Evolutionary conservation across 208 protist genomes (phyloP), one percentile per base, ranked within the genome.

Genomic region (Wallacemonas sp.): DNA sequence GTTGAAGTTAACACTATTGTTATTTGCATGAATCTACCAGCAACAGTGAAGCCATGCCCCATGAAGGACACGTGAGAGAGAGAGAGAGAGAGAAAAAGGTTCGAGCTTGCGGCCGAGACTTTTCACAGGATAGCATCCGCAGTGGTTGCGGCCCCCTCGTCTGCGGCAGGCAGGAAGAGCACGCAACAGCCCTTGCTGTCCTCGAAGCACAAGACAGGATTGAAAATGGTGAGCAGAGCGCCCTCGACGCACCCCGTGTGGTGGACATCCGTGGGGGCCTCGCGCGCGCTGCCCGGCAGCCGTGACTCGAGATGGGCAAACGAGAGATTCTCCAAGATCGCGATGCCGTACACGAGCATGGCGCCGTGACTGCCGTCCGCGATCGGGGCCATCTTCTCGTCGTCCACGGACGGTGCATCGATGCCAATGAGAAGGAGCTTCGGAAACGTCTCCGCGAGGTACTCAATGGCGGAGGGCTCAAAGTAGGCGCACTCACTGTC

Each of bases 271-370:
- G 42, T 20, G 1, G 20, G 41, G 1, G 32, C 42, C 3, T 72
- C 68, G 5, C 8, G 10, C 4, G 10, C 26, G 29, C 52, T 59
- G n/a, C 29, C 52, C 3, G 32, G 52, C n/a, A 87, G 62, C 16
- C 64, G 29, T 1, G 73, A 45, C 14, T 73, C 76, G 8, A 92
- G 64, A 4, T 45, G 61, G 20, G 29, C 33, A 31, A 72, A 86
- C 41, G 72, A 39, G 26, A 95, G 63, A 45, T 90, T 92, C 61
- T 93, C 86, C 5, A 95, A 59, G 25, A 91, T 86, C 12, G 90
- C 90, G 4, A 95, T 74, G 12, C 87, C 74, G 14, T 69, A 29
- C 2, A 63, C 66, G 55, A 84, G 80, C 32, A 95, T 49, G 18
- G 55, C 65, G 59, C 72, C 76, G 44, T 93, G 90, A 14, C 67